phyloP scores from a whole-genome alignment of 768 basidiomycete genomes.

The Boletus subparvulus region DNA sequence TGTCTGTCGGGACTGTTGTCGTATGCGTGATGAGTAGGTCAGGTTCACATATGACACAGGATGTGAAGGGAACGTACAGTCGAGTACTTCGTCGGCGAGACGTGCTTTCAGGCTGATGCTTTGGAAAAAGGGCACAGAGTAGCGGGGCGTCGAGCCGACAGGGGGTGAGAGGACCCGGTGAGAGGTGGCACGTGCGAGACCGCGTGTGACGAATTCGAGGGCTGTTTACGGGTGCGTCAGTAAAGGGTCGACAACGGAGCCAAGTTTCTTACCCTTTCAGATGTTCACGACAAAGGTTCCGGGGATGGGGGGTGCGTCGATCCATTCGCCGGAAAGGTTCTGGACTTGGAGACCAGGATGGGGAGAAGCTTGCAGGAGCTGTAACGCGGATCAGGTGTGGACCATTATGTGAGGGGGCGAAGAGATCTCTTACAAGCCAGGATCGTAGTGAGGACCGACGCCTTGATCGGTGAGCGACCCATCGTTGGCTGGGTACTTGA shows the following conservation, averaged over 20 bases:
- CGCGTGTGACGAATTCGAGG: constrained; percentile 73
- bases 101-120: constrained; percentile 61
- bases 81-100: constrained; percentile 46
- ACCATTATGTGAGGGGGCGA: no score
- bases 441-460: constrained; percentile 84
- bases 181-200: constrained; percentile 76
- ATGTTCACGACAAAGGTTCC: constrained; percentile 83
- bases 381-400: neutral
- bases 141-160: constrained; percentile 56
- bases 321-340: constrained; percentile 78
- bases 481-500: constrained; percentile 69
- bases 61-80: constrained; percentile 38
- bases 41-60: no score
- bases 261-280: constrained; percentile 56
- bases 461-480: constrained; percentile 57
- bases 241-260: neutral
- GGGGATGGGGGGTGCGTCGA: constrained; percentile 75
- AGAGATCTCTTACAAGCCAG: constrained; percentile 56
- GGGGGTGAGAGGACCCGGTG: constrained; percentile 76
- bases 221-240: constrained; percentile 39
- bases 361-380: constrained; percentile 79
- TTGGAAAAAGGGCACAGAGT: constrained; percentile 87
- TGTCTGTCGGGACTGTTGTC: constrained; percentile 58
- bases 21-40: neutral
- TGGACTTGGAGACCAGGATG: constrained; percentile 83